phyloP scores from a whole-genome alignment of 371 early-diverging fungal genomes.

The Apophysomyces sp. region DNA sequence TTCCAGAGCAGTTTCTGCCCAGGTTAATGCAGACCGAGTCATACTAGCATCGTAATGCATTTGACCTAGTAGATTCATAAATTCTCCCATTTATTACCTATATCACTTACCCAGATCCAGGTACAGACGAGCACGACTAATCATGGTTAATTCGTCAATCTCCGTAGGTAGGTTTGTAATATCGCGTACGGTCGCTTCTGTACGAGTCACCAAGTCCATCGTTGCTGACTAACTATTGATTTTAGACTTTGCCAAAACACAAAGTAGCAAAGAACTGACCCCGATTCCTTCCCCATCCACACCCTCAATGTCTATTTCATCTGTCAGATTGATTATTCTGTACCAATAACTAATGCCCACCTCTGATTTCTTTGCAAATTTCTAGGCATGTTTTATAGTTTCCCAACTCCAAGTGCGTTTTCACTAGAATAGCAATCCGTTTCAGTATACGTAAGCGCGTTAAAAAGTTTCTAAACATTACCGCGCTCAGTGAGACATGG shows the following conservation, averaged over 20 bases:
- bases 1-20: constrained; percentile 7
- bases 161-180: not conserved
- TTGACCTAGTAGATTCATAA: constrained; percentile 1
- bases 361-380: constrained; percentile 8
- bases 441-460: not conserved
- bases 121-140: not conserved
- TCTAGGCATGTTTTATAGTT: constrained; percentile 12
- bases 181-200: not conserved
- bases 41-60: constrained; percentile 2
- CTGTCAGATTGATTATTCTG: not conserved
- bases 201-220: not conserved
- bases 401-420: constrained; percentile 14
- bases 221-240: not conserved
- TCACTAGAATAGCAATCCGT: constrained; percentile 3
- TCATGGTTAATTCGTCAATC: not conserved
- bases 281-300: not conserved
- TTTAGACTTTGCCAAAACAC: not conserved
- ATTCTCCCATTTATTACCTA: not conserved
- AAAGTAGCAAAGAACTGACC: not conserved
- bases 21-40: constrained; percentile 8
- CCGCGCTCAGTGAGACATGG: constrained; percentile 31
- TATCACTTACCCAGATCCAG: not conserved
- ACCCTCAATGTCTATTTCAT: not conserved
- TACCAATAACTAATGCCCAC: not conserved
- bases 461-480: not conserved